A percentile compares a stretch with the other conserved stretches of the same genome.
These are phyloP conservation scores for Skeletonema costatum DNA, from an alignment of 108 stramenopile species.

Conservation along the genomic window DNA sequence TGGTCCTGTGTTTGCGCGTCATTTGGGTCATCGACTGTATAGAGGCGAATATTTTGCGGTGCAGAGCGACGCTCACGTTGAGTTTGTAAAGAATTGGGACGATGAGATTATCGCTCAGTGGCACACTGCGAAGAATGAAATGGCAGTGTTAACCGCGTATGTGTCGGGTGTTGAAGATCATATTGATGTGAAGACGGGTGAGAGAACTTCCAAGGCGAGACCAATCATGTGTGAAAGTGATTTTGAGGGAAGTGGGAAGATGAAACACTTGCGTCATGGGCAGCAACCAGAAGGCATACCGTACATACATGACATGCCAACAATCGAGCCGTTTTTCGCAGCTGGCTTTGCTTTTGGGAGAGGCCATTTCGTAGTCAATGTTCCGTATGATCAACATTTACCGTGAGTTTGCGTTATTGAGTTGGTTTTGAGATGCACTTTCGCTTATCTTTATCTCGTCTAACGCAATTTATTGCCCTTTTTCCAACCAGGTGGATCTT, in stretches of 20 bases:
- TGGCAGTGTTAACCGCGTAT: constrained; percentile 88
- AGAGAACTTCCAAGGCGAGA: constrained; percentile 49
- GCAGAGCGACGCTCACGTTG: constrained; percentile 93
- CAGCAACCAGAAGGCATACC: constrained; percentile 85
- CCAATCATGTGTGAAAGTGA: constrained; percentile 88
- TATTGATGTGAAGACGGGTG: constrained; percentile 66
- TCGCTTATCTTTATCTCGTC: background rate
- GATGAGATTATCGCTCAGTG: constrained; percentile 79
- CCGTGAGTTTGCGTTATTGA: constrained; percentile 56
- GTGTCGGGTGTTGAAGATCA: constrained; percentile 67
- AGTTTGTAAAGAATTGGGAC: constrained; percentile 91
- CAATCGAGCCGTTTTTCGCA: constrained; percentile 93
- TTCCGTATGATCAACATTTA: constrained; percentile 89
- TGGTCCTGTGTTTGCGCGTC: constrained; percentile 90
- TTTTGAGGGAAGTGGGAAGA: constrained; percentile 40
- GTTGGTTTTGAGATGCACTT: background rate
- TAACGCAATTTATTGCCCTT: background rate
- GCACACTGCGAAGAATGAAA: constrained; percentile 83
- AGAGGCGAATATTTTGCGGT: constrained; percentile 96
- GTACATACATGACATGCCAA: constrained; percentile 54
- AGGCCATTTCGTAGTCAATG: constrained; percentile 86
- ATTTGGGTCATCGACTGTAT: constrained; percentile 85
- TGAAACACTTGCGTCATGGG: constrained; percentile 77
- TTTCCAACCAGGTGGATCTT: constrained; percentile 51
- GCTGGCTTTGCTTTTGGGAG: constrained; percentile 92